Conservation (phyloP, 169 alveolate genomes). For the Amoebophrya sp. region DNA sequence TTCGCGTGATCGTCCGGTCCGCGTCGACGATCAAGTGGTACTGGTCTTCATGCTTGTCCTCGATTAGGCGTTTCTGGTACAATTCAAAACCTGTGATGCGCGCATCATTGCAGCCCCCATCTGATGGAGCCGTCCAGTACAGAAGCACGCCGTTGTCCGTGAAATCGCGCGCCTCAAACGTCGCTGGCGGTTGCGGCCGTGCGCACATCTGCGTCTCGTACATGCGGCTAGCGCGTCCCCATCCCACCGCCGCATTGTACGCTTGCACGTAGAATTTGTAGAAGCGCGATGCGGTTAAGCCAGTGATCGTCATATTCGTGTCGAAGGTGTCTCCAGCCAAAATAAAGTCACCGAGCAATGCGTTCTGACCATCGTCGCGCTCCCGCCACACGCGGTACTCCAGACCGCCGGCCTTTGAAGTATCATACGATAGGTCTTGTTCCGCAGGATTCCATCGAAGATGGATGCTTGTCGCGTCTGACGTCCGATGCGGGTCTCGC, state of each 20-base stretch:
- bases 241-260: neutral
- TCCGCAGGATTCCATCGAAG: neutral
- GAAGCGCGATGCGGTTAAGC: conserved; percentile 2
- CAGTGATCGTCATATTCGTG: conserved; percentile 11
- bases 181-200: neutral
- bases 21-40: neutral
- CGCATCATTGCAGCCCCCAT: neutral
- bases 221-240: neutral
- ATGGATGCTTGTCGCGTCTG: neutral
- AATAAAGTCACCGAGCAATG: neutral
- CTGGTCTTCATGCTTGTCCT: neutral
- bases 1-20: neutral
- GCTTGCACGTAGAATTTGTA: conserved; percentile 33
- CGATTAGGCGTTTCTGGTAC: neutral
- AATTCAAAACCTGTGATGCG: neutral
- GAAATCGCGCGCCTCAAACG: neutral
- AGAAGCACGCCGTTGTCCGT: neutral
- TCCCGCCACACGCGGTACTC: neutral
- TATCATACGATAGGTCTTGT: neutral
- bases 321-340: neutral
- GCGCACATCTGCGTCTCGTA: neutral
- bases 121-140: neutral
- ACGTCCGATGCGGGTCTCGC: neutral
- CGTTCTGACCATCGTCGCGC: neutral
- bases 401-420: neutral